These are phyloP conservation scores for Pythium sukuiense DNA, from an alignment of 352 stramenopile genomes.

Conservation along the genomic window DNA sequence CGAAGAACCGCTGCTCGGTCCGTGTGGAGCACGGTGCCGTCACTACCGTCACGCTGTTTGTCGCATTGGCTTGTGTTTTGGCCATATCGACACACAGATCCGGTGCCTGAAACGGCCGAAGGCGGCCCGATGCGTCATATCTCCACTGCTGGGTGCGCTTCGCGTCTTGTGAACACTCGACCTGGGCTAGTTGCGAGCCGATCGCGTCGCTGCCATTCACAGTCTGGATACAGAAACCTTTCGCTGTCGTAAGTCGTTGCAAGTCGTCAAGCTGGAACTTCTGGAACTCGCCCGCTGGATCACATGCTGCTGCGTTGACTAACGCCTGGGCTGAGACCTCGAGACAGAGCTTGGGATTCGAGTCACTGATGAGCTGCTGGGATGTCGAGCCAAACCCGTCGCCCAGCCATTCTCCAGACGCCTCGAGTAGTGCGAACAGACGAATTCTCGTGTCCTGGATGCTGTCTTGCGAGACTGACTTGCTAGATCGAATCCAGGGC, in stretches of 20 bases:
- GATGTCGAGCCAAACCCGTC: not conserved
- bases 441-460: not conserved
- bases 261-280: not conserved
- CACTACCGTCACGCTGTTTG: not conserved
- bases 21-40: slow-evolving; percentile 1
- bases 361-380: not conserved
- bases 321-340: not conserved
- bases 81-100: not conserved
- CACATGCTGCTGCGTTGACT: not conserved
- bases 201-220: not conserved
- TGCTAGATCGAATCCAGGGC: not conserved
- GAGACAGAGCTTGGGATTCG: not conserved
- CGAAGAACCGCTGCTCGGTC: slow-evolving; percentile 13
- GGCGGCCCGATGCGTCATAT: not conserved
- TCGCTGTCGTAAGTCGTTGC: not conserved
- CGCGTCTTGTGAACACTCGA: not conserved
- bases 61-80: not conserved
- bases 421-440: not conserved
- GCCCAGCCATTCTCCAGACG: not conserved
- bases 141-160: not conserved
- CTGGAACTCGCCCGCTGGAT: not conserved
- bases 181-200: not conserved
- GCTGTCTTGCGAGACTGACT: not conserved
- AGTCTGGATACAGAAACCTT: not conserved
- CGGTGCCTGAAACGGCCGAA: not conserved